phyloP scores from a whole-genome alignment of 202 grass and related monocot species.

The Brachypodium distachyon region DNA sequence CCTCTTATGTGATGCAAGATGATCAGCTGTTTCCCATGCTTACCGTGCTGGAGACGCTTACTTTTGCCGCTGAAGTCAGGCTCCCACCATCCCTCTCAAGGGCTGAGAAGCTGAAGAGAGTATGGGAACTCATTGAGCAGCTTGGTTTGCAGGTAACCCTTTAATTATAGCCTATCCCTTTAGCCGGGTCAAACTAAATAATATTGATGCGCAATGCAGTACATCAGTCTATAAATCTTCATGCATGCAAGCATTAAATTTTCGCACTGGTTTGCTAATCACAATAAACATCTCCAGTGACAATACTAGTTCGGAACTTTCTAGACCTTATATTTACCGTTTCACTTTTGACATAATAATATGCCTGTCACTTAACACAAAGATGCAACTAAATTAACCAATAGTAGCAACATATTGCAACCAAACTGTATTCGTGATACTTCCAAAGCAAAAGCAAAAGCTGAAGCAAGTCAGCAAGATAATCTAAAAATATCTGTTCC shows the following conservation, averaged over 20 bases:
- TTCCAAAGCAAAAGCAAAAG: neutral
- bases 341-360: neutral
- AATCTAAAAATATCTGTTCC: neutral
- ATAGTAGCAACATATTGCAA: neutral
- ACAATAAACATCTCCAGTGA: neutral
- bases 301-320: neutral
- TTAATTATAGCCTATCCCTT: neutral
- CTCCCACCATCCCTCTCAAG: constrained; percentile 38
- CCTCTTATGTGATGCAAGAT: constrained; percentile 89
- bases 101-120: constrained; percentile 54
- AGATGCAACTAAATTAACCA: neutral
- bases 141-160: constrained; percentile 55
- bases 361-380: neutral
- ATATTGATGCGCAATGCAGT: neutral
- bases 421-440: neutral
- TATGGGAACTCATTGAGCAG: constrained; percentile 73
- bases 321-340: neutral
- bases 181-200: neutral
- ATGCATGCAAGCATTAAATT: neutral
- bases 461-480: neutral
- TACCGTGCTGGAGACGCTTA: constrained; percentile 79
- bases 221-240: neutral
- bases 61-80: constrained; percentile 67
- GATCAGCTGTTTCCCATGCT: constrained; percentile 93
- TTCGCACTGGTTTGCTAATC: neutral